These are phyloP conservation scores for Fusarium euwallaceae DNA, from an alignment of 2,329 filamentous ascomycete genomes.

Conservation along the genomic window DNA sequence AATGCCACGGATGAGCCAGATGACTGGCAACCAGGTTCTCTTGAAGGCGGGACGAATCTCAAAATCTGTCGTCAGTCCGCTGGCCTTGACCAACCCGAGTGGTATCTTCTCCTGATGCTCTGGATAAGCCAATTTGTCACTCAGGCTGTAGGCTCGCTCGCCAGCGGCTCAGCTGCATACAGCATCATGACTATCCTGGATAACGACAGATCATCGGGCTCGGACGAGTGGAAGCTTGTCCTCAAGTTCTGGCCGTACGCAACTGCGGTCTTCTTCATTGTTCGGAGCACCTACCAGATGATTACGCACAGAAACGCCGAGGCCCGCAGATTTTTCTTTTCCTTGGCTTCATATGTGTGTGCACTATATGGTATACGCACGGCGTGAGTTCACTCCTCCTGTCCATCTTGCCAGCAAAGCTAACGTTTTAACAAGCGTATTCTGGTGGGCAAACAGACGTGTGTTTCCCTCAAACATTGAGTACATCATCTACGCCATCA, in stretches of 20 bases:
- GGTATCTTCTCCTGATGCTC: neutral
- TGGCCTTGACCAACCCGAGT: neutral
- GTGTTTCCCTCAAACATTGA: slow-evolving; percentile 4
- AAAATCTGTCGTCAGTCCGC: slow-evolving; percentile 5
- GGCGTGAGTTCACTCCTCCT: neutral
- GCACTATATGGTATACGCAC: slow-evolving; percentile 1
- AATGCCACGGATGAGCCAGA: slow-evolving; percentile 1
- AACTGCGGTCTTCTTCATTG: slow-evolving; percentile 2
- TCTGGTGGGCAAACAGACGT: slow-evolving; percentile 5
- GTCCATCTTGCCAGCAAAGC: neutral
- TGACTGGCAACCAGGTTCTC: slow-evolving; percentile 3
- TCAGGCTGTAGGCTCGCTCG: slow-evolving; percentile 1
- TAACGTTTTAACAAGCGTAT: slow-evolving; percentile 1
- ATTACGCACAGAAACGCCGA: neutral
- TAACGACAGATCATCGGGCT: neutral
- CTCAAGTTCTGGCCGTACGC: slow-evolving; percentile 1
- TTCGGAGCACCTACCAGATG: slow-evolving; percentile 6
- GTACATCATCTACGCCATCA: slow-evolving; percentile 7
- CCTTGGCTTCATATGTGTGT: neutral
- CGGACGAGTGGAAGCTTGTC: slow-evolving; percentile 1
- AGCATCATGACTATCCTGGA: neutral
- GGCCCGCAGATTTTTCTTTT: slow-evolving; percentile 6
- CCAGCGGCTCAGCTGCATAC: slow-evolving; percentile 2
- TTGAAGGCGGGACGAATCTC: slow-evolving; percentile 5
- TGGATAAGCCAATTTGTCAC: slow-evolving; percentile 3